These are phyloP conservation scores for Thermomyces lanuginosus DNA, from an alignment of 2,329 filamentous ascomycete species.

Conservation along the genomic window DNA sequence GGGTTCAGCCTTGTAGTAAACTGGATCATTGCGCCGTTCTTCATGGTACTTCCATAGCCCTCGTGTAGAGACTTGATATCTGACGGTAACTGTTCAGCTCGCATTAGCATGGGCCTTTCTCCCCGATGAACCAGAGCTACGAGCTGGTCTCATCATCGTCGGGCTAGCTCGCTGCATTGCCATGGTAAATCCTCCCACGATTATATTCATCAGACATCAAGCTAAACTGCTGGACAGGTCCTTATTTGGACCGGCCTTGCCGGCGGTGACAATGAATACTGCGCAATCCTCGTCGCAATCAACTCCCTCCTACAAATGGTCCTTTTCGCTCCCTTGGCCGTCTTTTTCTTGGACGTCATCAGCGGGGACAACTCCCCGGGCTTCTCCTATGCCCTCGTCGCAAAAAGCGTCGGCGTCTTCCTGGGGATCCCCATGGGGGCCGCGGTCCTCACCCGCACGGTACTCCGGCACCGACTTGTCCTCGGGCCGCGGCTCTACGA, in stretches of 20 bases:
- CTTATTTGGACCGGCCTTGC: slow-evolving; percentile 66
- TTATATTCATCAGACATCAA: neutral
- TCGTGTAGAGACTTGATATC: neutral
- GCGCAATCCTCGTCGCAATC: slow-evolving; percentile 60
- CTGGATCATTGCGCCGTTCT: slow-evolving; percentile 65
- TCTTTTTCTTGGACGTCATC: slow-evolving; percentile 57
- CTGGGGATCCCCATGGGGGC: slow-evolving; percentile 69
- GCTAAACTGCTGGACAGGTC: slow-evolving; percentile 22
- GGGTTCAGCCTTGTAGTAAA: slow-evolving; percentile 60
- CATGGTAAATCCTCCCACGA: slow-evolving; percentile 42
- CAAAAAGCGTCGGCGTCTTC: slow-evolving; percentile 69
- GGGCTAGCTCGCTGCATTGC: slow-evolving; percentile 75
- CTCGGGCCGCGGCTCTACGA: slow-evolving; percentile 45
- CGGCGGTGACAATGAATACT: slow-evolving; percentile 65
- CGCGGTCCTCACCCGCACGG: slow-evolving; percentile 58
- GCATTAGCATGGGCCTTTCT: slow-evolving; percentile 36
- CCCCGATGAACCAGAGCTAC: slow-evolving; percentile 33
- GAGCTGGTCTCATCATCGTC: slow-evolving; percentile 60
- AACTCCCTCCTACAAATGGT: slow-evolving; percentile 63
- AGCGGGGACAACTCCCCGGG: slow-evolving; percentile 31
- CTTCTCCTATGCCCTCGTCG: slow-evolving; percentile 50
- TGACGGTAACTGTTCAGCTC: slow-evolving; percentile 25
- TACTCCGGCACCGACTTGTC: slow-evolving; percentile 37
- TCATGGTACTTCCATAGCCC: slow-evolving; percentile 46
- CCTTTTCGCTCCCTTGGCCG: slow-evolving; percentile 51